A percentile compares a stretch with the other conserved stretches of the same genome.
These are phyloP conservation scores for Ganoderma boninense DNA, from an alignment of 1,284 basidiomycete genomes.

Conservation along the genomic window DNA sequence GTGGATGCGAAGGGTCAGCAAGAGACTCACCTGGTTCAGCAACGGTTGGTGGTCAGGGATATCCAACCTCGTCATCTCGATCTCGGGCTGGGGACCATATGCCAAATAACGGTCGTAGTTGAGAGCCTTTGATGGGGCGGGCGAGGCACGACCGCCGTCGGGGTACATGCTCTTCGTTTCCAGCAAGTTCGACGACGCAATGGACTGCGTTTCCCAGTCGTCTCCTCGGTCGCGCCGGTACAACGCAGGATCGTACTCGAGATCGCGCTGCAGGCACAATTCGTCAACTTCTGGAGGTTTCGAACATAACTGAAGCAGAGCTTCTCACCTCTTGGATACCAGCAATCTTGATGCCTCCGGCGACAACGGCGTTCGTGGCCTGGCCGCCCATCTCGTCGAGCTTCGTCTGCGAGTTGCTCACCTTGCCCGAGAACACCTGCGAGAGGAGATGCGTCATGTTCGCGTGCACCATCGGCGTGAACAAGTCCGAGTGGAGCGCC, in stretches of 20 bases:
- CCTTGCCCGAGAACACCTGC: conserved; percentile 79
- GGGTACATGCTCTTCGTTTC: conserved; percentile 54
- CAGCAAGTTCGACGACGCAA: conserved; percentile 67
- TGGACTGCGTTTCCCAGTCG: conserved; percentile 81
- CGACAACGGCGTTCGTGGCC: conserved; percentile 73
- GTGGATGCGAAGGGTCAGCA: neutral
- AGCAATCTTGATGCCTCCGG: conserved; percentile 81
- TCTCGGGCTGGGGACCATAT: conserved; percentile 53
- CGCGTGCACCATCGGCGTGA: conserved; percentile 89
- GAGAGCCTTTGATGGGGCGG: conserved; percentile 47
- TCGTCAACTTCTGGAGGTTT: neutral
- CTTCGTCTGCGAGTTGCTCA: conserved; percentile 67
- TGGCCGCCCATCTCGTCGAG: conserved; percentile 80
- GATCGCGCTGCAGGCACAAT: conserved; percentile 55
- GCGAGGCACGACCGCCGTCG: conserved; percentile 51
- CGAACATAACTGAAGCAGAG: neutral
- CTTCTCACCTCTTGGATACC: conserved; percentile 70
- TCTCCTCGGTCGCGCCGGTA: conserved; percentile 84
- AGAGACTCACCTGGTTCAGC: conserved; percentile 43
- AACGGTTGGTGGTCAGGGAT: conserved; percentile 60
- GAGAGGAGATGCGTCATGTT: conserved; percentile 81
- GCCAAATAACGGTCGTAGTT: conserved; percentile 66
- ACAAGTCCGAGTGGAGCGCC: conserved; percentile 79
- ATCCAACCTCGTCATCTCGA: conserved; percentile 65
- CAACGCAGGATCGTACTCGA: conserved; percentile 78